Percentiles rank a stretch among this genome's conserved stretches.
Conservation (phyloP, 2,329 filamentous ascomycete genomes). For the Aspergillus pseudoviridinutans region DNA sequence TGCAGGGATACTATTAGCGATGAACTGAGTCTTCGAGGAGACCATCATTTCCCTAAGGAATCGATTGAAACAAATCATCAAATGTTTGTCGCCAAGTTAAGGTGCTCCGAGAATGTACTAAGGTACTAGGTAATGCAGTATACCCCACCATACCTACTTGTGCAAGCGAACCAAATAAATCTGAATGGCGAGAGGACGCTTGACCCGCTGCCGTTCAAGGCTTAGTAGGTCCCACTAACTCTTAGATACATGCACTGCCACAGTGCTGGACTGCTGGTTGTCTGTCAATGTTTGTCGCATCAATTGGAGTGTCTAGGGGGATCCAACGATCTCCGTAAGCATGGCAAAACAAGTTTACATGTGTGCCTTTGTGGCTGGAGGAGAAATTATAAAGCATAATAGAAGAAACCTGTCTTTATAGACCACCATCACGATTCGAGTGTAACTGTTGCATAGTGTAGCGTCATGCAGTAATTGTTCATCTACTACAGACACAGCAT, state of each 20-base stretch:
- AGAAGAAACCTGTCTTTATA: no score
- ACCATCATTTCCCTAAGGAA: not conserved
- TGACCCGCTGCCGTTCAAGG: conserved; percentile 13
- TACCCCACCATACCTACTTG: not conserved
- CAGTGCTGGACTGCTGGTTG: conserved; percentile 14
- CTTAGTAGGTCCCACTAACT: conserved; percentile 17
- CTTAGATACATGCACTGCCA: conserved; percentile 25
- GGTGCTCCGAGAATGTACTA: not conserved
- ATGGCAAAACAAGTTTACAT: not conserved
- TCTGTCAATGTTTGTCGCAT: conserved; percentile 13
- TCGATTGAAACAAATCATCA: not conserved
- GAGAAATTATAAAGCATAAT: not conserved
- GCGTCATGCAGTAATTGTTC: not conserved
- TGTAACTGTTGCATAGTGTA: no score
- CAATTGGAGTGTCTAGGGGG: conserved; percentile 3
- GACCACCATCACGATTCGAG: no score
- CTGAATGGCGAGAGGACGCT: conserved; percentile 15
- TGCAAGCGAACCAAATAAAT: not conserved
- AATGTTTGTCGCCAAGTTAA: not conserved
- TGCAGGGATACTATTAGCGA: not conserved
- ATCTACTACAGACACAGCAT: not conserved
- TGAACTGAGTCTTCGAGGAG: not conserved
- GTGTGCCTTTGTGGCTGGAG: not conserved
- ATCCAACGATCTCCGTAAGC: conserved; percentile 9
- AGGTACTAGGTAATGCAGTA: not conserved